These are phyloP conservation scores for Amanita rimosa DNA, from an alignment of 768 basidiomycete species.

Conservation along the genomic window DNA sequence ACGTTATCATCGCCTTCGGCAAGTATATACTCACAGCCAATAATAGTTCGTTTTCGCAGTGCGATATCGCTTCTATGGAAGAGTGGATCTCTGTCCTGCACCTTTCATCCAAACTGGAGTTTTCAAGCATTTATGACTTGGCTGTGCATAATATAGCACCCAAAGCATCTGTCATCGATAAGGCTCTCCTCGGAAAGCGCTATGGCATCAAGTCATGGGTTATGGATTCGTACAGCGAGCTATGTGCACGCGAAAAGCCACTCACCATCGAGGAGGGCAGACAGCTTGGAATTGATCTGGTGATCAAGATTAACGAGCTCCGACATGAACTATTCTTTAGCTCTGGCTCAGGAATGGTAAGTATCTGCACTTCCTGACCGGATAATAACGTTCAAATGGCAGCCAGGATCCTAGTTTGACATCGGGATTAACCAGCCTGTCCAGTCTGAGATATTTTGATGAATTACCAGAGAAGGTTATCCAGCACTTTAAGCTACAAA, in stretches of 20 bases:
- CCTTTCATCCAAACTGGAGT: conserved; percentile 18
- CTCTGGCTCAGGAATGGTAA: neutral
- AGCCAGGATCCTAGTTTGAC: neutral
- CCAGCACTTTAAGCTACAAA: conserved; percentile 2
- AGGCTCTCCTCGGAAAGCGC: conserved; percentile 19
- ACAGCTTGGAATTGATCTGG: conserved; percentile 19
- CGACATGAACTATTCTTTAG: conserved; percentile 16
- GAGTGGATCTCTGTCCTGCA: conserved; percentile 27
- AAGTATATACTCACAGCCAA: neutral
- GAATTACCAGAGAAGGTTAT: conserved; percentile 1
- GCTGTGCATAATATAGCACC: conserved; percentile 19
- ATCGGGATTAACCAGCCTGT: neutral
- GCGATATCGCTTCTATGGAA: conserved; percentile 19
- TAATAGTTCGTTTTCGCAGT: conserved; percentile 17
- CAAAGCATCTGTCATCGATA: conserved; percentile 18
- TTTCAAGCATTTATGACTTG: conserved; percentile 18
- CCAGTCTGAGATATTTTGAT: neutral
- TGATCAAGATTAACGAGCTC: conserved; percentile 20
- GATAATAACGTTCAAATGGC: neutral
- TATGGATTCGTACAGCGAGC: conserved; percentile 22
- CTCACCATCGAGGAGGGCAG: conserved; percentile 17
- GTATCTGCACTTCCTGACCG: conserved; percentile 1
- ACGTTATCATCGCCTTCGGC: conserved; percentile 6
- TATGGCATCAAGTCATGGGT: conserved; percentile 23
- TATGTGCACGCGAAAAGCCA: conserved; percentile 18